Evolutionary conservation across 2,329 filamentous ascomycete genomes (phyloP), one percentile per base, ranked within the genome.

Genomic region (Apiospora aurea): DNA sequence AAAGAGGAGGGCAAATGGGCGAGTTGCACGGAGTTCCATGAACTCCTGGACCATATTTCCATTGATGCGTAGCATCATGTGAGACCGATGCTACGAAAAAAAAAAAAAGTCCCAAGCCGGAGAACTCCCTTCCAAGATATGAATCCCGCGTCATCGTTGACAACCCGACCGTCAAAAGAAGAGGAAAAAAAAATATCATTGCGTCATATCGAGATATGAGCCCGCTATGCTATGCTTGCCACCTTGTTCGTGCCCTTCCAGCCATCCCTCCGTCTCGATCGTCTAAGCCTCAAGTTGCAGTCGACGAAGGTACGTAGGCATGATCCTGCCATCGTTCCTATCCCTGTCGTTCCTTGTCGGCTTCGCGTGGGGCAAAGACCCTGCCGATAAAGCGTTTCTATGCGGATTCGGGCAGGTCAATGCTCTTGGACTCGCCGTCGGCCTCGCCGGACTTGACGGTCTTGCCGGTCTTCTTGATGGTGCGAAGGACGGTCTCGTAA

Each of bases 401-500:
- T 29, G 64, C 69, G 24, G 21, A 46, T 10, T 57, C 71, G 41
- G 82, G 76, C 41, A 88, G 78, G 78, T 86, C 85, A 74, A 90
- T 81, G 73, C 87, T 87, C 81, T 85, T 83, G 72, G 81, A 80
- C 73, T 88, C 86, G 71, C 93, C 93, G 80, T 95, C 92, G 34
- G 88, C 92, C 85, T 91, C 89, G 76, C 88, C 93, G 41, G 88
- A 91, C 83, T 93, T 97, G 81, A 98, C 91, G 80, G 92, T 93
- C 90, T 98, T 98, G 79, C 95, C 95, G 16, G 95, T 97, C 91
- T 97, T 97, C 88, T 93, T 91, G 83, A 98, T 97, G 82, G 94
- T 97, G 81, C 89, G 88, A 73, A 97, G 90, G 72, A 97, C 94
- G 68, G 90, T 94, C 76, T 94, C 90, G 86, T 96, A 97, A 72